Evolutionary conservation across 1,139 yeast species (phyloP).

Genomic region (Yueomyces sp.): DNA sequence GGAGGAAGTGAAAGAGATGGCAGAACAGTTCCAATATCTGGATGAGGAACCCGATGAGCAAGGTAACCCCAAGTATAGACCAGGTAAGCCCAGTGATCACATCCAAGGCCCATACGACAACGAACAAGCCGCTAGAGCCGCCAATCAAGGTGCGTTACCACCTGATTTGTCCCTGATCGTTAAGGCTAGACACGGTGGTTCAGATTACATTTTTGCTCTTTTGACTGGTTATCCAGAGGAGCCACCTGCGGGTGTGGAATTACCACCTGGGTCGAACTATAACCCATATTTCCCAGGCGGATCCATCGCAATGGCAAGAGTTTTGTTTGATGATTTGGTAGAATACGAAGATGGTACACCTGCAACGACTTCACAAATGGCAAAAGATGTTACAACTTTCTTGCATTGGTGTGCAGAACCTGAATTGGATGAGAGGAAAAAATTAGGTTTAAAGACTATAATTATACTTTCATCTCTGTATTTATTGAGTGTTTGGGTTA

Average conservation of each 20-base stretch:
- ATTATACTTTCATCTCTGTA: conserved; percentile 68
- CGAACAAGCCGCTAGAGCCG: conserved; percentile 99
- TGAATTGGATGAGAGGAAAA: conserved; percentile 97
- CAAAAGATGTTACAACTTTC: conserved; percentile 92
- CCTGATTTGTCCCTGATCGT: conserved; percentile 96
- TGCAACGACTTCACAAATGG: conserved; percentile 98
- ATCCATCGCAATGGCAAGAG: conserved; percentile 98
- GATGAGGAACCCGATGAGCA: conserved; percentile 97
- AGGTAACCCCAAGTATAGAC: conserved; percentile 97
- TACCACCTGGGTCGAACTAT: conserved; percentile 91
- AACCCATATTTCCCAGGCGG: conserved; percentile 99
- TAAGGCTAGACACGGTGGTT: conserved; percentile 98
- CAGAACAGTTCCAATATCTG: conserved; percentile 94
- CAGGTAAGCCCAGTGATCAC: conserved; percentile 94
- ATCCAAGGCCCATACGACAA: conserved; percentile 92
- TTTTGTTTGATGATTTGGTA: conserved; percentile 88
- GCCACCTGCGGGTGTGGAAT: conserved; percentile 91
- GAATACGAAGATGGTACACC: conserved; percentile 99
- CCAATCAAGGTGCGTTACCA: conserved; percentile 97
- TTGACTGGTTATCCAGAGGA: conserved; percentile 99
- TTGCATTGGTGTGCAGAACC: conserved; percentile 98
- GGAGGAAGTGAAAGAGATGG: conserved; percentile 83
- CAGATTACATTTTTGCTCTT: conserved; percentile 87
- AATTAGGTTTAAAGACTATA: conserved; percentile 88
- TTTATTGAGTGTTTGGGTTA: conserved; percentile 80